Evolutionary conservation across 352 stramenopile species (phyloP), one percentile per base, ranked within the genome.

Genomic region (Phytophthora meadii): DNA sequence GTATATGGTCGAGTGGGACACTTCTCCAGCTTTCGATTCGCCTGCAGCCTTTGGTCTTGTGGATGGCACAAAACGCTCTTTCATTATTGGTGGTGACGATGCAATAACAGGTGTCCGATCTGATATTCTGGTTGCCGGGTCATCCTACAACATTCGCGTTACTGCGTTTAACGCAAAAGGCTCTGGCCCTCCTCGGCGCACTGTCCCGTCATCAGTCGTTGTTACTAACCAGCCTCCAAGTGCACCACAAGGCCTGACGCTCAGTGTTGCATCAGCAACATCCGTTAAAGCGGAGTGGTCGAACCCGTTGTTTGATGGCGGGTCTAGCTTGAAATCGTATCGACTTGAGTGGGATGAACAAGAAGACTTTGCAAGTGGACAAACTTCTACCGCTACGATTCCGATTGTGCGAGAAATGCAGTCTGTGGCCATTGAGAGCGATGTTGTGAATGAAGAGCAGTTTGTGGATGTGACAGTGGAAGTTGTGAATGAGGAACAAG

Each of bases 1-100:
- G 54, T 99, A 99, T 72, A 89, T 98, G 70, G 76, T 99, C 19
- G 96, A 99, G 61, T 99, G 97, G 97, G 93, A 98, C 50, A 84
- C 57, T 40, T 94, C 86, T 32, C 60, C 62, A 17, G 78, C 85
- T 24, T 98, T 98, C 72, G 90, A 97, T 46, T 97, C 92, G 0
- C 94, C 96, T 12, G 81, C 92, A 40, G 68, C 82, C 1, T 94
- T 80, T 53, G 84, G 73, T 1, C 53, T 94, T 10, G 82, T 94
- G 0, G 65, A 58, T 42, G 79, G 76, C 0, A 61, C 72, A 0
- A 72, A 64, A 12, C 77, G 68, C 1, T 84, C 71, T 9, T 98
- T 93, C 51, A 76, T 92, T 40, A 98, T 99, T 59, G 96, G 96
- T 9, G 94, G 94, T 1, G 81, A 97, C 30, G 88, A 98, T 62